Evolutionary conservation across 352 stramenopile species (phyloP), one percentile per base, ranked within the genome.

Genomic region (Globisporangium cystogenes): DNA sequence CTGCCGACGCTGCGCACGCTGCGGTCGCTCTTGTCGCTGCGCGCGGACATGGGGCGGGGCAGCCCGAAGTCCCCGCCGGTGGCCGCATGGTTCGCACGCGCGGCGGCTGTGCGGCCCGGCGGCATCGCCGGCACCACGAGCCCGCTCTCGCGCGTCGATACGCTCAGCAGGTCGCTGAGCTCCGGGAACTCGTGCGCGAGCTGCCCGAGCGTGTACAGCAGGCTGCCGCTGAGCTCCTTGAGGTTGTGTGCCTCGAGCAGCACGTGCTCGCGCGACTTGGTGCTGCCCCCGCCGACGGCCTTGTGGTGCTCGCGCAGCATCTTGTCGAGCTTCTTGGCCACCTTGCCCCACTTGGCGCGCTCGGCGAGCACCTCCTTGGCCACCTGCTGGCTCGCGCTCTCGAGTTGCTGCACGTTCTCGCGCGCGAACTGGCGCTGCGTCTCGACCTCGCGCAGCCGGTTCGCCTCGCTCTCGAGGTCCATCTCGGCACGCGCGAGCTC

Each of bases 101-200:
- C 72, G 14, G 72, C 72, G 1, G 77, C 70, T 11, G 76, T 81
- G 50, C 76, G 80, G 27, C 80, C 70, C 2, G 87, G 84, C 18
- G 86, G 82, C 48, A 86, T 78, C 4, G 70, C 51, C 6, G 87
- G 87, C 54, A 96, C 83, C 54, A 80, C 72, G 50, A 98, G 73
- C 16, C 87, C 84, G 23, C 73, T 74, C 8, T 81, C 82, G 29
- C 83, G 71, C 40, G 98, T 76, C 10, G 76, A 72, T 20, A 61
- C 63, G 7, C 78, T 71, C 23, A 98, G 63, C 18, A 69, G 44
- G 48, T 97, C 89, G 47, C 82, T 78, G 51, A 98, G 89, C 68
- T 98, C 92, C 5, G 92, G 87, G 60, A 97, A 98, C 70, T 98
- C 90, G 49, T 95, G 85, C 20, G 83, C 82, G 35, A 98, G 82